Base-by-base conservation (phyloP, 331 rosid species). In the Phaseolus coccineus region DNA sequence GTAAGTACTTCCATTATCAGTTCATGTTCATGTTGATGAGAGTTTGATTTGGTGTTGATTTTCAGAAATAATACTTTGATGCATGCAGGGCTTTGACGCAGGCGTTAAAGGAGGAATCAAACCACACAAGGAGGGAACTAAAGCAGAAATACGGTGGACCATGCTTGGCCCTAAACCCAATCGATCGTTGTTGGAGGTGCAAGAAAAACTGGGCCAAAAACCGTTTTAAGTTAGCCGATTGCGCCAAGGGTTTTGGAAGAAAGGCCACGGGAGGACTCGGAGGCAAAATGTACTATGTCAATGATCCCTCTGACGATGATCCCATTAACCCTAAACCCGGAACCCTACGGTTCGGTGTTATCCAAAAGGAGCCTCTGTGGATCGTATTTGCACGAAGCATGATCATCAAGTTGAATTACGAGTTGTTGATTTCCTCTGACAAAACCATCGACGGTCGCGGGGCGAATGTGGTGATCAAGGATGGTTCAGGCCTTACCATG, bases 381-480 rank as follows among this genome's bases (percentile, higher is more conserved):
- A 93, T 93, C 88, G 85, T 70, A 5, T 91, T 93, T 28, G 52
- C 27, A 0, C 83, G 37, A 0, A 84, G 87, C 87, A 93, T 93
- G 98, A 13, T 35, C 28, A 93, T 93, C 57, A 83, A 6, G 16
- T 40, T 93, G 44, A 22, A 70, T 0, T 75, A 84, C 11, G 98
- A 93, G 80, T 72, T 93, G 19, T 0, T 93, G 9, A 9, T 93
- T 2, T 13, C 76, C 0, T 87, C 92, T 1, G 72, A 93, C 80
- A 93, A 93, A 87, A 93, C 98, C 67, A 88, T 93, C 8, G 98
- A 93, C 19, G 98, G 86, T 0, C 98, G 98, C 0, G 98, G 98
- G 0, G 90, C 89, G 40, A 64, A 85, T 5, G 89, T 93, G 0
- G 84, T 77, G 42, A 84, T 93, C 3, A 87, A 82, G 10, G 40